These are phyloP conservation scores for Cryphonectria radicalis DNA, from an alignment of 2,329 filamentous ascomycete species.

Conservation along the genomic window DNA sequence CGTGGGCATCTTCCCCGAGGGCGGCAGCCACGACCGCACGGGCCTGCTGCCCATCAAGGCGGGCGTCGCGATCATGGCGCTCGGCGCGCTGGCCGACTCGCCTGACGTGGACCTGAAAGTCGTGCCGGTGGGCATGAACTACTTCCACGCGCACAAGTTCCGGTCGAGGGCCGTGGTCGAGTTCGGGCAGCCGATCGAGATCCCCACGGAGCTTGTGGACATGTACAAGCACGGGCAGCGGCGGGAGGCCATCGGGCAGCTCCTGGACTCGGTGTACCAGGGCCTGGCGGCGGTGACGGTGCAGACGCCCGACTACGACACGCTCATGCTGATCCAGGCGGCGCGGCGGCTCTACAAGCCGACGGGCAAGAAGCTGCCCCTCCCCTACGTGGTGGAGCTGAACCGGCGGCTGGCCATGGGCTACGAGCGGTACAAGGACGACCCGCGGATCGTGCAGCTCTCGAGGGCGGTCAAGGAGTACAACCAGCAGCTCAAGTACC, in stretches of 20 bases:
- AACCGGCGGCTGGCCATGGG: constrained; percentile 90
- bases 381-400: constrained; percentile 91
- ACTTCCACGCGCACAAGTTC: constrained; percentile 99
- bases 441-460: constrained; percentile 78
- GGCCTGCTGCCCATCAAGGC: constrained; percentile 92
- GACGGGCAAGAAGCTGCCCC: constrained; percentile 88
- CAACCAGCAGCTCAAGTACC: constrained; percentile 81
- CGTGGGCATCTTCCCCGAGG: constrained; percentile 96
- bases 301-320: constrained; percentile 92
- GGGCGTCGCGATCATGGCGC: constrained; percentile 96
- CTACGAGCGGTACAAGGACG: constrained; percentile 90
- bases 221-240: constrained; percentile 83
- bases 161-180: constrained; percentile 94
- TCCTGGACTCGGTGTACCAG: constrained; percentile 86
- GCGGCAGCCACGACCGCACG: constrained; percentile 92
- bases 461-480: constrained; percentile 80
- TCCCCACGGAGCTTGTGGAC: constrained; percentile 80
- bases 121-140: constrained; percentile 98
- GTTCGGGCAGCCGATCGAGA: constrained; percentile 87
- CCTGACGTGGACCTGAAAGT: constrained; percentile 91
- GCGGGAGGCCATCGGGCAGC: constrained; percentile 81
- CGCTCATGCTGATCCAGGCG: constrained; percentile 94
- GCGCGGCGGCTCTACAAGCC: constrained; percentile 92
- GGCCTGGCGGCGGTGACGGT: constrained; percentile 87
- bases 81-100: constrained; percentile 83